Evolutionary conservation across 2,329 filamentous ascomycete species (phyloP).

Genomic region (Stylonectria norvegica): DNA sequence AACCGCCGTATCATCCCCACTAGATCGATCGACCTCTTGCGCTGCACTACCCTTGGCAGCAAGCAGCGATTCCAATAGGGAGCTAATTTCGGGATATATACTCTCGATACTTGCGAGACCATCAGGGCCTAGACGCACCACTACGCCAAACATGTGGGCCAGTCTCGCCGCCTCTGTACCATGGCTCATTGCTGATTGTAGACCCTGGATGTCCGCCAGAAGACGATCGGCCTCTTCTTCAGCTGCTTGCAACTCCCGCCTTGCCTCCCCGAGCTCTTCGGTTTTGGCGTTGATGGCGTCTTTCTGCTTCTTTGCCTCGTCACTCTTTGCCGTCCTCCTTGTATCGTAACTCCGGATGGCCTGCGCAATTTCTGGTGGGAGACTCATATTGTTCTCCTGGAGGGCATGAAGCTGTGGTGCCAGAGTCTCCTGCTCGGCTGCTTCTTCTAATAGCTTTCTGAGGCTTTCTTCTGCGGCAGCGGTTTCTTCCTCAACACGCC

Average conservation of each 20-base stretch:
- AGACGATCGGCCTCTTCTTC: slow-evolving; percentile 17
- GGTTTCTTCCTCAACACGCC: slow-evolving; percentile 21
- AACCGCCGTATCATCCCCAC: background rate
- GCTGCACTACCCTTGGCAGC: slow-evolving; percentile 15
- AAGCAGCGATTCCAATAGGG: slow-evolving; percentile 24
- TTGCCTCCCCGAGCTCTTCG: slow-evolving; percentile 18
- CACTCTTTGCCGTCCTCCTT: slow-evolving; percentile 22
- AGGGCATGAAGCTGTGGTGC: slow-evolving; percentile 26
- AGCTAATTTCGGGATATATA: slow-evolving; percentile 30
- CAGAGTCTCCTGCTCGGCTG: slow-evolving; percentile 22
- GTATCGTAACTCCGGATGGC: slow-evolving; percentile 26
- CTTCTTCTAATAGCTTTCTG: slow-evolving; percentile 20
- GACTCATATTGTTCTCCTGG: slow-evolving; percentile 25
- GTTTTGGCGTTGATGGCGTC: slow-evolving; percentile 16
- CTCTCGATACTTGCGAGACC: slow-evolving; percentile 26
- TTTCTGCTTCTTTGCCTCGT: slow-evolving; percentile 27
- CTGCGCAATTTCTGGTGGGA: slow-evolving; percentile 26
- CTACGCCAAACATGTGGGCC: slow-evolving; percentile 25
- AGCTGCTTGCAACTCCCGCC: slow-evolving; percentile 15
- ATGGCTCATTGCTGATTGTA: slow-evolving; percentile 20
- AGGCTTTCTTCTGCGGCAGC: slow-evolving; percentile 17
- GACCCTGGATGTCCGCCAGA: slow-evolving; percentile 23
- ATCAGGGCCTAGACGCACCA: slow-evolving; percentile 26
- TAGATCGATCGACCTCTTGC: background rate
- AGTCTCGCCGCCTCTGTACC: slow-evolving; percentile 23